phyloP scores from a whole-genome alignment of 441 rosid species.

The Populus hybrid region DNA sequence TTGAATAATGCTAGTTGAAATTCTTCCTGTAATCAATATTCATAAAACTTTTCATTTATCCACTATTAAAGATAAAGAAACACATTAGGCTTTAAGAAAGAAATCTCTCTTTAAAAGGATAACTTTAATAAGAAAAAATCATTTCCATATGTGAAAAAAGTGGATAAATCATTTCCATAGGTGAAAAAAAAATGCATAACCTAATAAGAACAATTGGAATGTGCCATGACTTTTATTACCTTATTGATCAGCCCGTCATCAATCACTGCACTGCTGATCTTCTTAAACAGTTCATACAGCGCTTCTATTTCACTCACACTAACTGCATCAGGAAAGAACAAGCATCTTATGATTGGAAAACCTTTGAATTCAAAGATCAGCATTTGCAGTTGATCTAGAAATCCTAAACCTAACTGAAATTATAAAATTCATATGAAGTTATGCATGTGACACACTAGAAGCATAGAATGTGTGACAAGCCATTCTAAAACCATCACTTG shows the following conservation, averaged over 20 bases:
- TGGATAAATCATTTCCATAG: background rate
- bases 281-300: slow-evolving; percentile 78
- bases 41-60: background rate
- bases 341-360: background rate
- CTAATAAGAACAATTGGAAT: background rate
- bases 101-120: background rate
- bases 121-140: background rate
- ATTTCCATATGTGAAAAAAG: background rate
- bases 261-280: slow-evolving; percentile 86
- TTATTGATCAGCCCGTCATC: slow-evolving; percentile 87
- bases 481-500: background rate
- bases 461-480: background rate
- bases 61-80: background rate
- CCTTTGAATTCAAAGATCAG: background rate
- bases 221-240: slow-evolving; percentile 32
- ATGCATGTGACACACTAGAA: background rate
- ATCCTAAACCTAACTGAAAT: background rate
- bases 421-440: background rate
- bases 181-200: background rate
- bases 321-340: slow-evolving; percentile 46
- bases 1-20: slow-evolving; percentile 83
- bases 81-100: background rate
- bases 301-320: slow-evolving; percentile 90
- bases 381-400: background rate
- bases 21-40: too few relatives aligned